Percentiles rank a stretch among this genome's conserved stretches.
phyloP scores from a whole-genome alignment of 2,329 filamentous ascomycete genomes.

The Clonostachys solani region DNA sequence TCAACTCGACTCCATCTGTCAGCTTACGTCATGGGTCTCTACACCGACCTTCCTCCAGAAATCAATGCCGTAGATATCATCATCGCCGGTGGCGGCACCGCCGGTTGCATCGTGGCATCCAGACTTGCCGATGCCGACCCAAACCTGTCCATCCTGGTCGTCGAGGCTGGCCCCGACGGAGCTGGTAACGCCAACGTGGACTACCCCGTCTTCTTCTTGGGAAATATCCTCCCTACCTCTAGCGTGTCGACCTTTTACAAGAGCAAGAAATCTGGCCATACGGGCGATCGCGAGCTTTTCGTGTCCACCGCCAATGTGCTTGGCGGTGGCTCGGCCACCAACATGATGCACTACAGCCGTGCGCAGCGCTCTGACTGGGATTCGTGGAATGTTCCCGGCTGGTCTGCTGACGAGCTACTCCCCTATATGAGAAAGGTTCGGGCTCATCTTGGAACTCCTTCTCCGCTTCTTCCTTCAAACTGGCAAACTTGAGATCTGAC shows the following conservation, averaged over 20 bases:
- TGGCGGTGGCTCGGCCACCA: constrained; percentile 25
- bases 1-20: too few relatives aligned
- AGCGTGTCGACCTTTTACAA: constrained; percentile 15
- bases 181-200: constrained; percentile 13
- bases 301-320: constrained; percentile 17
- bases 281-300: constrained; percentile 13
- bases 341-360: constrained; percentile 23
- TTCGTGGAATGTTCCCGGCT: constrained; percentile 9
- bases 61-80: constrained; percentile 44
- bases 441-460: neutral
- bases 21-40: constrained; percentile 12
- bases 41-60: constrained; percentile 15
- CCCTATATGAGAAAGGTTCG: constrained; percentile 11
- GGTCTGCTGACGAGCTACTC: constrained; percentile 9
- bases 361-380: constrained; percentile 11
- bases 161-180: constrained; percentile 19
- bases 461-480: too few relatives aligned
- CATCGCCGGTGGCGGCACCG: constrained; percentile 42
- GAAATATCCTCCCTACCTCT: constrained; percentile 10
- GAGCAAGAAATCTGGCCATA: constrained; percentile 9
- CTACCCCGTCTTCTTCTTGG: constrained; percentile 33
- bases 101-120: constrained; percentile 41
- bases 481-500: neutral
- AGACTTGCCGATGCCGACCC: constrained; percentile 45
- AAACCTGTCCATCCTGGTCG: constrained; percentile 40